phyloP scores from a whole-genome alignment of 1,284 basidiomycete species.

The Malassezia japonica region DNA sequence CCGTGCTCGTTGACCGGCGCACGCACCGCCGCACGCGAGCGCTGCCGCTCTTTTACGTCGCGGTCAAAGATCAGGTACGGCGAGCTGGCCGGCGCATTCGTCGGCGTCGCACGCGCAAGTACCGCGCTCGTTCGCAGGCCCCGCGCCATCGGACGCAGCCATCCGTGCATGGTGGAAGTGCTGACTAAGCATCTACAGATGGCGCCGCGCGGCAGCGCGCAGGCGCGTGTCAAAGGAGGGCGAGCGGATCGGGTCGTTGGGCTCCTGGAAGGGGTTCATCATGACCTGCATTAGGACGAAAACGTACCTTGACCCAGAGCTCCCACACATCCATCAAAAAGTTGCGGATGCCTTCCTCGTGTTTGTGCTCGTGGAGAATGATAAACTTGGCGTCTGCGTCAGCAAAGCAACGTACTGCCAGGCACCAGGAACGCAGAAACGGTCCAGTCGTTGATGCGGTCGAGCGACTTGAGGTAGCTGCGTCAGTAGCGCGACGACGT shows the following conservation, averaged over 20 bases:
- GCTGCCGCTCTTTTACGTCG: conserved; percentile 68
- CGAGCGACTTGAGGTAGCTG: conserved; percentile 41
- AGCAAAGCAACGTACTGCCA: conserved; percentile 27
- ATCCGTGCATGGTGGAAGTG: neutral
- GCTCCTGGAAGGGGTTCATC: conserved; percentile 43
- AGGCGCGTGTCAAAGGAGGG: conserved; percentile 32
- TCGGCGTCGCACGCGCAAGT: conserved; percentile 5
- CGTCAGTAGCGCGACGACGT: conserved; percentile 7
- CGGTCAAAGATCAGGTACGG: conserved; percentile 66
- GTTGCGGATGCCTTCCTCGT: conserved; percentile 44
- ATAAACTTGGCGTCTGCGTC: conserved; percentile 38
- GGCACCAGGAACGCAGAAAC: conserved; percentile 37
- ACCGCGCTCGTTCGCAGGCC: neutral
- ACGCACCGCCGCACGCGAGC: conserved; percentile 61
- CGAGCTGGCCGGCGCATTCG: conserved; percentile 21
- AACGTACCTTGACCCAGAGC: conserved; percentile 34
- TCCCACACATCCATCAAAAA: conserved; percentile 48
- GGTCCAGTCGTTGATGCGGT: conserved; percentile 40
- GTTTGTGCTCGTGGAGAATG: conserved; percentile 44
- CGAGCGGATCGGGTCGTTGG: conserved; percentile 31
- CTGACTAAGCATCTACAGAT: conserved; percentile 23
- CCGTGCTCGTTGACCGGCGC: conserved; percentile 52
- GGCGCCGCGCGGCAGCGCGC: conserved; percentile 33
- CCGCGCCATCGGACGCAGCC: neutral
- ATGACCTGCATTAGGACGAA: conserved; percentile 19